Percentiles rank a stretch among this genome's conserved stretches.
These are phyloP conservation scores for Vitis riparia DNA, from an alignment of 164 flowering plant genomes.

Conservation along the genomic window DNA sequence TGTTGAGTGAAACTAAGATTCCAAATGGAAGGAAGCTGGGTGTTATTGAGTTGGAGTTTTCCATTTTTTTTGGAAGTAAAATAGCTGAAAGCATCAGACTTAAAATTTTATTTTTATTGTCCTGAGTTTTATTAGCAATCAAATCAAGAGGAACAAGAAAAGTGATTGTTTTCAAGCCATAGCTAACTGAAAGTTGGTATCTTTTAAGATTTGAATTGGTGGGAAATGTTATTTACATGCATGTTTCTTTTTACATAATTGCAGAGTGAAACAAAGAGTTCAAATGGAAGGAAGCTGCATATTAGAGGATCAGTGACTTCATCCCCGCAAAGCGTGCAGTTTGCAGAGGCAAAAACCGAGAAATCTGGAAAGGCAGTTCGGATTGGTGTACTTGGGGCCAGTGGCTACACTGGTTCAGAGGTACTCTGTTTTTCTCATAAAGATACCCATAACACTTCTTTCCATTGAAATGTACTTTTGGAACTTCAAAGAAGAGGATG, in stretches of 20 bases:
- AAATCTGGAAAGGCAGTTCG: slow-evolving; percentile 49
- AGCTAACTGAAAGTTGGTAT: background rate
- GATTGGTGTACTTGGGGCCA: slow-evolving; percentile 93
- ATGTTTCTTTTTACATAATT: background rate
- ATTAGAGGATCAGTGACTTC: slow-evolving; percentile 42
- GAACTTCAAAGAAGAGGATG: too few relatives aligned
- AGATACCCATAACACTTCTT: too few relatives aligned
- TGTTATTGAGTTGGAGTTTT: too few relatives aligned
- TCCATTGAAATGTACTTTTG: too few relatives aligned
- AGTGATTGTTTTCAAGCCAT: too few relatives aligned
- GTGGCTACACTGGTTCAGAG: slow-evolving; percentile 98
- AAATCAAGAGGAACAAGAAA: background rate
- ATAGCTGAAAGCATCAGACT: background rate
- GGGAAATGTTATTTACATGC: too few relatives aligned
- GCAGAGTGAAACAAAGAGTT: slow-evolving; percentile 34
- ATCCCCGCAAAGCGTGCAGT: slow-evolving; percentile 31
- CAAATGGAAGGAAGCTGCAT: slow-evolving; percentile 21
- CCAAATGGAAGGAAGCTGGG: too few relatives aligned
- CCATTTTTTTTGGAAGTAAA: background rate
- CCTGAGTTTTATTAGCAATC: background rate
- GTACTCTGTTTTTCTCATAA: slow-evolving; percentile 25
- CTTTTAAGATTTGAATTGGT: background rate
- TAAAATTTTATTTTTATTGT: background rate
- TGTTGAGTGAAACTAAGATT: too few relatives aligned
- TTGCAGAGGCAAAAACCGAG: slow-evolving; percentile 16